Base-by-base conservation (phyloP, 495 filamentous ascomycete species). In the Recurvomyces mirabilis region DNA sequence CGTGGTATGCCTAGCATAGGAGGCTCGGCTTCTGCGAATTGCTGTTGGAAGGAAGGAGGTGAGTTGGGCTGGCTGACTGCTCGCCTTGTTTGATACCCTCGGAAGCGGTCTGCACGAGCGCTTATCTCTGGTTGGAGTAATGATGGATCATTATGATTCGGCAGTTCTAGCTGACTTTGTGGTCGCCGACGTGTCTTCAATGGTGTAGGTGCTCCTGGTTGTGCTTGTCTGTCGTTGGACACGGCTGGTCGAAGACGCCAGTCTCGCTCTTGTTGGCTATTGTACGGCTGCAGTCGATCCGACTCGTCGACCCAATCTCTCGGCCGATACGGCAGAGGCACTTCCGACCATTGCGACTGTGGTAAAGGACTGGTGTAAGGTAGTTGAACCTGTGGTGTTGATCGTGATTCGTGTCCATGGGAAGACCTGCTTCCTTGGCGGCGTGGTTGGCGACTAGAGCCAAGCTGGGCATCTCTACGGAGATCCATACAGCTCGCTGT, bases 61-160 rank as follows among this genome's bases (percentile, higher is more conserved):
- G 51, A 35, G 23, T 21, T 45, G 10, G 39, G 47, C 15, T 43
- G 49, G 32, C 49, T 53, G 37, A 48, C 44, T 12, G 49, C 37
- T 18, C 49, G 37, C 7, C 10, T 7, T 35, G 25, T 13, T 21
- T 1, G 14, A 37, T 22, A 14, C 31, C 40, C 2, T 43, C 41
- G 1, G 32, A 17, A 10, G 47, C 33, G 24, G 30, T 34, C 31
- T 13, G 22, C 25, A 19, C 49, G 29, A 1, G 46, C 38, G 31
- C 38, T 52, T 32, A 52, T 25, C 12, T 41, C 20, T 0, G 49
- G 49, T n/a, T 47, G 47, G 11, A 47, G 37, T 33, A 30, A 36
- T 12, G 38, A 36, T 2, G 22, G 36, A 28, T 46, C 37, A 7
- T 23, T 26, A 30, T 26, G 35, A 23, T n/a, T n/a, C 34, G 14